These are phyloP conservation scores for Eucalyptus pauciflora DNA, from an alignment of 345 rosid genomes.

Conservation along the genomic window DNA sequence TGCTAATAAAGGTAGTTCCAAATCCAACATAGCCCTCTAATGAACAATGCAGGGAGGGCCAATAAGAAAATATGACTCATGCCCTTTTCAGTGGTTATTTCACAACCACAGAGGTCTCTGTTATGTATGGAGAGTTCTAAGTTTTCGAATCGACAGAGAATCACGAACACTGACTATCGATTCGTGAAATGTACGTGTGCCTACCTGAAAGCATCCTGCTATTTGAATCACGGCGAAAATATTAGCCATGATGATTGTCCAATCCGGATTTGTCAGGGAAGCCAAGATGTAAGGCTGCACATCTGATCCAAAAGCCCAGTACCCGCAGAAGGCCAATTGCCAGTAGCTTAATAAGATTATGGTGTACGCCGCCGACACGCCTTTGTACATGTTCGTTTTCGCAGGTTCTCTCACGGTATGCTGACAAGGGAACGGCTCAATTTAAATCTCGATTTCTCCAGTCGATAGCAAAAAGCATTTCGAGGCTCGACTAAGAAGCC, in stretches of 20 bases:
- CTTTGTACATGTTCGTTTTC: constrained; percentile 33
- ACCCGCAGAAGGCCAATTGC: constrained; percentile 39
- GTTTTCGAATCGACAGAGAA: not conserved
- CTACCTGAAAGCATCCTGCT: constrained; percentile 48
- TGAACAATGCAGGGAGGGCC: not conserved
- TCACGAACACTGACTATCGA: not conserved
- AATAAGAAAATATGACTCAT: not conserved
- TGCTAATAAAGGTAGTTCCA: not conserved
- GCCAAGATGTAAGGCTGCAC: constrained; percentile 35
- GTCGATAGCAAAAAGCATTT: not conserved
- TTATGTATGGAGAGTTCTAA: not conserved
- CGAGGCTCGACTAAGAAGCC: not conserved
- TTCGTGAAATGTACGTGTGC: not conserved
- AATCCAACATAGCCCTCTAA: not conserved
- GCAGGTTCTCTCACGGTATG: constrained; percentile 32
- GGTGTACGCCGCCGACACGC: constrained; percentile 33
- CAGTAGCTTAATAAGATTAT: constrained; percentile 27
- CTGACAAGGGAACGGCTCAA: not conserved
- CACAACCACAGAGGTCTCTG: not conserved
- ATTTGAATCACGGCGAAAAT: constrained; percentile 38
- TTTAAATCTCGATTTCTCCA: not conserved
- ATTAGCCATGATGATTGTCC: constrained; percentile 46
- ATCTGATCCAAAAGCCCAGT: constrained; percentile 46
- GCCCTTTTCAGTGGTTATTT: not conserved
- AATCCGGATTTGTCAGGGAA: constrained; percentile 27